Conservation (phyloP, 306 rosid genomes). For the Medicago arabica region DNA sequence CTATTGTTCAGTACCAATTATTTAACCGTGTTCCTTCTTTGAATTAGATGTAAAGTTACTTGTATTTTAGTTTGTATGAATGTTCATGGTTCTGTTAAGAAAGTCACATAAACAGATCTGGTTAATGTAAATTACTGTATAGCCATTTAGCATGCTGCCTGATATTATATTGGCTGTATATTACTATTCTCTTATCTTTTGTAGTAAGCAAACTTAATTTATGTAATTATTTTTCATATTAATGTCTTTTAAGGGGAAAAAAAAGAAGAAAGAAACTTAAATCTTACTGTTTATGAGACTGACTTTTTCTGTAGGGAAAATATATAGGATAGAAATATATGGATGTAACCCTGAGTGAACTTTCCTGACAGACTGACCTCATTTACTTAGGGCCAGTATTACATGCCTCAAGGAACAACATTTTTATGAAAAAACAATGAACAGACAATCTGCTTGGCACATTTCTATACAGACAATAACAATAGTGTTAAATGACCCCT, state of each 20-base stretch:
- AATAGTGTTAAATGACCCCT: constrained; percentile 19
- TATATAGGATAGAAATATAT: neutral
- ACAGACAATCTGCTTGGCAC: constrained; percentile 19
- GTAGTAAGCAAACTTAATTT: constrained; percentile 7
- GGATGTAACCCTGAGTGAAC: neutral
- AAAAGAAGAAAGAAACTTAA: neutral
- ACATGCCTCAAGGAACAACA: neutral
- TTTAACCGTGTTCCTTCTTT: constrained; percentile 30
- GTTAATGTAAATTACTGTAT: constrained; percentile 4
- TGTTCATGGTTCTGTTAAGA: constrained; percentile 15
- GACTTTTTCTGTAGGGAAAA: constrained; percentile 8
- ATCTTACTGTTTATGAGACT: constrained; percentile 28
- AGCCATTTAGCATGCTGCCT: constrained; percentile 24
- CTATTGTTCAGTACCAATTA: constrained; percentile 28
- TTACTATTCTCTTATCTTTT: constrained; percentile 21
- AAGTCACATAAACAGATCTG: constrained; percentile 16
- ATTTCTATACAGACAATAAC: constrained; percentile 11
- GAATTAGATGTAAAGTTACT: constrained; percentile 16
- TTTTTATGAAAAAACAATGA: constrained; percentile 11
- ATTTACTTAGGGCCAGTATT: neutral
- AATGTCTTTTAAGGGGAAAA: neutral
- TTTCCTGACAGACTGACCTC: no score
- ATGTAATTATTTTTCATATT: neutral
- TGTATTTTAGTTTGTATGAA: constrained; percentile 8
- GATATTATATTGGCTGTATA: neutral